Percentiles rank a stretch among this genome's conserved stretches.
Conservation (phyloP, 768 basidiomycete species). For the Solioccasus polychromus region DNA sequence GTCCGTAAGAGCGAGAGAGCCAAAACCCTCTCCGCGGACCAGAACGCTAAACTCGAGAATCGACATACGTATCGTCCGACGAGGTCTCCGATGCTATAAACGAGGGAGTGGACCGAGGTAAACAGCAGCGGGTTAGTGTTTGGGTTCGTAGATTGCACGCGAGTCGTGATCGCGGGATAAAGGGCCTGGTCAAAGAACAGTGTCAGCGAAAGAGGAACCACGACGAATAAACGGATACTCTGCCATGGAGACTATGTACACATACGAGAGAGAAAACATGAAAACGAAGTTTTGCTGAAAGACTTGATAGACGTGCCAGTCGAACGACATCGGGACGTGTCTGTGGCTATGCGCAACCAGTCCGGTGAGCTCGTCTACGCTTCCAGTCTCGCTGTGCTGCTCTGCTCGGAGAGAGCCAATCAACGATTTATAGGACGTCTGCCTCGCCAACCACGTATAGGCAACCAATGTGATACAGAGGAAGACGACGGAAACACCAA, state of each 20-base stretch:
- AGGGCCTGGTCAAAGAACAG: constrained; percentile 54
- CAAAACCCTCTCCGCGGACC: constrained; percentile 62
- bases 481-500: constrained; percentile 63
- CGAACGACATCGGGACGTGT: constrained; percentile 31
- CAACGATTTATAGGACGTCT: constrained; percentile 53
- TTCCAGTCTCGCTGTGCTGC: constrained; percentile 23
- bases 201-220: background rate
- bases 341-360: constrained; percentile 32
- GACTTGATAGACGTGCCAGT: constrained; percentile 45
- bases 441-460: constrained; percentile 52
- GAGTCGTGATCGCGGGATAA: constrained; percentile 79
- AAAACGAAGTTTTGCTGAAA: constrained; percentile 62
- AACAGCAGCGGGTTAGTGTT: constrained; percentile 77
- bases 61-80: constrained; percentile 64
- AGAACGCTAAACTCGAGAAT: constrained; percentile 58
- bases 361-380: constrained; percentile 24
- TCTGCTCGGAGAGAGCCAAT: constrained; percentile 50
- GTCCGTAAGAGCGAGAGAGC: constrained; percentile 62
- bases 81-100: constrained; percentile 71
- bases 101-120: constrained; percentile 69
- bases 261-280: constrained; percentile 69
- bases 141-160: constrained; percentile 63
- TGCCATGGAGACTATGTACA: constrained; percentile 78
- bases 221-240: constrained; percentile 15
- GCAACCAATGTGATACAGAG: constrained; percentile 50